These are phyloP conservation scores for Silene uniflora DNA, from an alignment of 148 eudicot species.

Conservation along the genomic window DNA sequence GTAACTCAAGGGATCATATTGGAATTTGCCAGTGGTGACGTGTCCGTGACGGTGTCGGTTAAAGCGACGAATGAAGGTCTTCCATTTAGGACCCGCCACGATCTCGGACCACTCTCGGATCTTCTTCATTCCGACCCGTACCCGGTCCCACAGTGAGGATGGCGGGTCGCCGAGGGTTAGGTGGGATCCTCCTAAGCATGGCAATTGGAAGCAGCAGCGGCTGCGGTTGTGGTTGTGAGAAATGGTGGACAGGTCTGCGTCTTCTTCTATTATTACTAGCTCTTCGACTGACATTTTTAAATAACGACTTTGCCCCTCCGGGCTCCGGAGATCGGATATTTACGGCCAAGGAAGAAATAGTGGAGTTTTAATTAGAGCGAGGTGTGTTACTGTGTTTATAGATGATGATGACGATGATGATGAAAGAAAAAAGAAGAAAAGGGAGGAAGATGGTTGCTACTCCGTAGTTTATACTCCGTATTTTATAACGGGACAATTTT, in stretches of 20 bases:
- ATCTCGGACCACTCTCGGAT: slow-evolving; percentile 90
- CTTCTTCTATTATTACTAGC: slow-evolving; percentile 12
- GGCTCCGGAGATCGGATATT: not conserved
- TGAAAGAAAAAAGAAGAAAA: too few relatives aligned
- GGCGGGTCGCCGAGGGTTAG: slow-evolving; percentile 10
- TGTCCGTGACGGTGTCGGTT: slow-evolving; percentile 13
- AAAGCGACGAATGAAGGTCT: slow-evolving; percentile 56
- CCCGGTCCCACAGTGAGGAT: slow-evolving; percentile 20
- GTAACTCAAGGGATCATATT: slow-evolving; percentile 73
- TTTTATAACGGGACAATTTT: too few relatives aligned
- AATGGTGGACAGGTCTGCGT: not conserved
- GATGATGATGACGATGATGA: too few relatives aligned
- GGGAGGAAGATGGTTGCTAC: too few relatives aligned
- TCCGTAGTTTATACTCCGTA: too few relatives aligned
- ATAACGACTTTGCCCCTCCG: not conserved
- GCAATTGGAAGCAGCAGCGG: slow-evolving; percentile 31
- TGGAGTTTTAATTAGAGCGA: too few relatives aligned
- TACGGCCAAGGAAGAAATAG: too few relatives aligned
- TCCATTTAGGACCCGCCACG: slow-evolving; percentile 79
- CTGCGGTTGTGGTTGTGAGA: slow-evolving; percentile 3
- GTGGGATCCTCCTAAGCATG: slow-evolving; percentile 13
- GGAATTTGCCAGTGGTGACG: slow-evolving; percentile 28
- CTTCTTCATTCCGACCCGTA: slow-evolving; percentile 28
- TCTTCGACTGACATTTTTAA: slow-evolving; percentile 2
- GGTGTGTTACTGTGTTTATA: too few relatives aligned